Percentiles rank a stretch among this genome's conserved stretches.
Conservation (phyloP, 2,329 filamentous ascomycete genomes). For the Rhynchosporium secalis region DNA sequence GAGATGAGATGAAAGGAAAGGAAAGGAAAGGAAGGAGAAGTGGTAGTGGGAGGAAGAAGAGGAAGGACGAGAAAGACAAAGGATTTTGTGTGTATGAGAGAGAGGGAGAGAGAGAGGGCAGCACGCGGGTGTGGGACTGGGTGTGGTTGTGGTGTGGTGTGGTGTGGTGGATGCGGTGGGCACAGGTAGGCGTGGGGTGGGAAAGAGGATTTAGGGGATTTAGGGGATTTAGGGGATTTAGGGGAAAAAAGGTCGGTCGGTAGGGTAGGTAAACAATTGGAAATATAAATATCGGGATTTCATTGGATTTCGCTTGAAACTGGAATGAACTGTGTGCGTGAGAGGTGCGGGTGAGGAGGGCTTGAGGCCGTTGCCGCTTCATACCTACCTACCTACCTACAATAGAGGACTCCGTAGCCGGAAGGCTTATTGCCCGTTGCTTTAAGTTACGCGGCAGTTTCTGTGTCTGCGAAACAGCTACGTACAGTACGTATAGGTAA, state of each 20-base stretch:
- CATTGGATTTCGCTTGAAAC: too few relatives aligned
- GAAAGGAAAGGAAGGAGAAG: neutral
- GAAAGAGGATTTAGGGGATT: neutral
- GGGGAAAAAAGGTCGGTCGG: too few relatives aligned
- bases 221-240: neutral
- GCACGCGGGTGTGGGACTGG: neutral
- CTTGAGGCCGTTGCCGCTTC: too few relatives aligned
- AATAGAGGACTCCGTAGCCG: too few relatives aligned
- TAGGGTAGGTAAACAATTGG: too few relatives aligned
- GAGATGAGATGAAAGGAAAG: neutral
- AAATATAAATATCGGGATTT: too few relatives aligned
- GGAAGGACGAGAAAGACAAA: neutral
- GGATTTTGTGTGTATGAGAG: conserved; percentile 9
- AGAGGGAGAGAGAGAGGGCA: neutral
- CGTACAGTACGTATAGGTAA: too few relatives aligned
- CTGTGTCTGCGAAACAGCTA: too few relatives aligned
- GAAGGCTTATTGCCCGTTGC: neutral
- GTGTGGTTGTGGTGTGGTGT: neutral
- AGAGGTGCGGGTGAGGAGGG: too few relatives aligned
- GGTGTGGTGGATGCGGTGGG: neutral
- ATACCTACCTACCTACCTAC: too few relatives aligned
- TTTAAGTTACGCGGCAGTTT: too few relatives aligned
- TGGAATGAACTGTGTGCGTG: too few relatives aligned
- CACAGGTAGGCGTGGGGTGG: neutral
- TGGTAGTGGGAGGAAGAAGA: neutral